These are phyloP conservation scores for Galium porrigens DNA, from an alignment of 305 asterid species.

Conservation along the genomic window DNA sequence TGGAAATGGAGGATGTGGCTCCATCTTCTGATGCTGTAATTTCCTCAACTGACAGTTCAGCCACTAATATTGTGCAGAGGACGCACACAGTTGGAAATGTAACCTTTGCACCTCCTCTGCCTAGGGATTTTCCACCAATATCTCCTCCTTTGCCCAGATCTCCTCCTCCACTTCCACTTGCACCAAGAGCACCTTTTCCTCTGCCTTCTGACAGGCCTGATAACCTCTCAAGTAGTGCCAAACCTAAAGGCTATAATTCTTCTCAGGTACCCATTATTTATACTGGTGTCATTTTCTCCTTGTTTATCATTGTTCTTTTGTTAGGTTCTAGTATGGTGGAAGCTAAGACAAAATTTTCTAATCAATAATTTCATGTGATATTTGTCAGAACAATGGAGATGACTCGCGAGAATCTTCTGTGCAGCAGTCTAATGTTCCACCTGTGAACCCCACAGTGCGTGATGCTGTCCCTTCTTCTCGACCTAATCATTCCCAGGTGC, in stretches of 20 bases:
- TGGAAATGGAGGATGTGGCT: conserved; percentile 93
- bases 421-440: conserved; percentile 16
- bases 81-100: conserved; percentile 25
- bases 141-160: conserved; percentile 38
- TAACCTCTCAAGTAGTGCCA: conserved; percentile 27
- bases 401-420: conserved; percentile 16
- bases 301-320: neutral
- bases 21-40: conserved; percentile 43
- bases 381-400: conserved; percentile 23
- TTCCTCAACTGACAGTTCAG: conserved; percentile 25
- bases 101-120: conserved; percentile 35
- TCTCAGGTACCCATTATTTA: conserved; percentile 31
- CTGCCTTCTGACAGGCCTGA: conserved; percentile 22
- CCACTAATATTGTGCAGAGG: conserved; percentile 22
- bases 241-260: conserved; percentile 30
- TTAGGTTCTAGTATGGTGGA: neutral
- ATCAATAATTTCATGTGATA: neutral
- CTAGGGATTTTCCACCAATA: conserved; percentile 29
- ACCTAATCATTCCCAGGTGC: conserved; percentile 21
- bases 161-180: conserved; percentile 17
- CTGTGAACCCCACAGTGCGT: conserved; percentile 14
- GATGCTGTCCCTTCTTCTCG: conserved; percentile 20
- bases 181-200: conserved; percentile 25
- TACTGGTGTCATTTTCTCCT: neutral
- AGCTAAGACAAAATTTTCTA: neutral